These are phyloP conservation scores for Talaromyces sp. DNA, from an alignment of 2,329 filamentous ascomycete genomes.

Conservation along the genomic window DNA sequence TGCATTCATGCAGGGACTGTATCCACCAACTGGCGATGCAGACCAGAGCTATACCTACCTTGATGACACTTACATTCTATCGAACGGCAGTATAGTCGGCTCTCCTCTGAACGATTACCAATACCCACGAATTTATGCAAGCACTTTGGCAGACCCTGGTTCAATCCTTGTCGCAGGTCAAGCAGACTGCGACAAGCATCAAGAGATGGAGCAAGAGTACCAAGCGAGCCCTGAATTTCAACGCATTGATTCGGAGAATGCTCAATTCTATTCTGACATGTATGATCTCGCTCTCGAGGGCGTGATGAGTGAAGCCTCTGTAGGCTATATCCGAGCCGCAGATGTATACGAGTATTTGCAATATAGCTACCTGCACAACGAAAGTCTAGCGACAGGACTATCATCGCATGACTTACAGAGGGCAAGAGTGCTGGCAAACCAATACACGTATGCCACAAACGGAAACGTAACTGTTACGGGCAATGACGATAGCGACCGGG, in stretches of 20 bases:
- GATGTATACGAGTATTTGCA: constrained; percentile 56
- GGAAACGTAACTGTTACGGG: constrained; percentile 42
- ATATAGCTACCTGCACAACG: constrained; percentile 54
- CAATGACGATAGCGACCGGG: constrained; percentile 25
- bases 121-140: constrained; percentile 51
- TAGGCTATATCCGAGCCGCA: constrained; percentile 52
- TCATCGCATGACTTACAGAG: constrained; percentile 30
- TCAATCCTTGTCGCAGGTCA: constrained; percentile 52
- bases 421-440: constrained; percentile 48
- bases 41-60: constrained; percentile 31
- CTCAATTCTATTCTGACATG: constrained; percentile 48
- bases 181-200: constrained; percentile 42
- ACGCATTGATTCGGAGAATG: constrained; percentile 35
- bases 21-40: constrained; percentile 49
- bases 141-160: constrained; percentile 46
- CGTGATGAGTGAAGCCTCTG: constrained; percentile 37
- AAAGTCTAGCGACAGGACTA: constrained; percentile 35
- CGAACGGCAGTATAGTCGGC: constrained; percentile 48
- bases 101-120: constrained; percentile 57
- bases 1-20: constrained; percentile 61
- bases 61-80: constrained; percentile 40
- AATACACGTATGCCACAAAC: constrained; percentile 48
- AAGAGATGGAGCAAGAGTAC: constrained; percentile 40
- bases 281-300: constrained; percentile 44
- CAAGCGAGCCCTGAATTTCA: constrained; percentile 41